Base-by-base conservation (phyloP, 1,284 basidiomycete genomes). In the Wallemia mellicola region DNA sequence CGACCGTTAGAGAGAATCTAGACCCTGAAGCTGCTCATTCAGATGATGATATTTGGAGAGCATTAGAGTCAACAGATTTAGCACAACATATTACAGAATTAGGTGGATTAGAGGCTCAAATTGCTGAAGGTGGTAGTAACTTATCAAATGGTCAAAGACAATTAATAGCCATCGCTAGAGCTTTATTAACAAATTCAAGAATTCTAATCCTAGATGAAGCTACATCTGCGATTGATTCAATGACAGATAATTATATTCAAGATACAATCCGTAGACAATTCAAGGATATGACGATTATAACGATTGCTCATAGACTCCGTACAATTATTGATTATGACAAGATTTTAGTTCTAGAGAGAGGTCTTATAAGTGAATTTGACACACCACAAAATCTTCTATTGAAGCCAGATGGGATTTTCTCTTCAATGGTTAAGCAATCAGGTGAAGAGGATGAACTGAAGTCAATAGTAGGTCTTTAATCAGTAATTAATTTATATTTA, bases 251-350 rank as follows among this genome's bases (percentile, higher is more conserved):
- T 59, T 81, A 82, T 24, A 9, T 68, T 79, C 61, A 71, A 63
- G 62, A 66, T 38, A 70, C 71, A 55, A 63, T 71, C 56, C 65
- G 70, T 27, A 69, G 68, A 1, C 61, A 73, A 63, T 74, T 74
- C 65, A 66, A 67, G 30, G 71, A 68, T 30, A 79, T 84, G 19
- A 87, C 86, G 3, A 86, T 87, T 60, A 71, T 89, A 60, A 88
- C 83, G 7, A 86, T 88, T 64, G 84, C 83, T 78, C 83, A 72
- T 58, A 57, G 87, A 1, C 72, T 94, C 60, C 86, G 91, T 67
- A 94, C 89, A 2, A 91, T 95, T 65, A 77, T 92, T 61, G 81
- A 88, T 65, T 86, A 80, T 38, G 81, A 85, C 63, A 77, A 80
- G 30, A 79, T 95, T 14, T 70, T 94, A 27, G 88, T 94, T 15